These are phyloP conservation scores for Plantago elongata DNA, from an alignment of 257 asterid genomes.

Conservation along the genomic window DNA sequence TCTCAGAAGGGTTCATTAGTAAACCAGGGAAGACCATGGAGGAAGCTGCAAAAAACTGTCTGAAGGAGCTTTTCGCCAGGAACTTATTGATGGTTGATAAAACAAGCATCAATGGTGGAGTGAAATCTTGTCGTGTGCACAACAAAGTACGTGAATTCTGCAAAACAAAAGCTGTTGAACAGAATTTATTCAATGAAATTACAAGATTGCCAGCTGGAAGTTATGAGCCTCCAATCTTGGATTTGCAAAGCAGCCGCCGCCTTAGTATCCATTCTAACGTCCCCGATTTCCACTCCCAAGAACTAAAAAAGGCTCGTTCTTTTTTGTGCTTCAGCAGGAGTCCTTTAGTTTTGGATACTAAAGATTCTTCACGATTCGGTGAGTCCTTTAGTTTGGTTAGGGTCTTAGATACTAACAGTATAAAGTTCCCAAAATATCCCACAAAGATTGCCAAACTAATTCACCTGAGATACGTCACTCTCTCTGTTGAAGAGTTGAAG, in stretches of 20 bases:
- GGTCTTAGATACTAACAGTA: constrained; percentile 17
- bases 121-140: too few species aligned
- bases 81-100: constrained; percentile 13
- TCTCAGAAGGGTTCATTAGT: constrained; percentile 15
- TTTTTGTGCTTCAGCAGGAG: constrained; percentile 11
- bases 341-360: constrained; percentile 1
- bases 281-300: not conserved
- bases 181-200: too few species aligned
- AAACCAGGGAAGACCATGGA: not conserved
- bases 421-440: constrained; percentile 12
- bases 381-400: constrained; percentile 20
- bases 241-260: too few species aligned
- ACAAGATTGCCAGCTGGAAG: too few species aligned
- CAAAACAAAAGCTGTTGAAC: too few species aligned
- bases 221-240: too few species aligned
- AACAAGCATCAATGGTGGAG: too few species aligned
- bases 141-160: too few species aligned
- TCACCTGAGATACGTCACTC: not conserved
- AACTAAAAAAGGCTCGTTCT: constrained; percentile 15
- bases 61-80: constrained; percentile 10
- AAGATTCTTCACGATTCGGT: not conserved
- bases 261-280: constrained; percentile 18
- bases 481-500: not conserved
- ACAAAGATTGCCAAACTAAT: not conserved
- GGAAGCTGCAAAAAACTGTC: not conserved